Base-by-base conservation (phyloP, 2,329 filamentous ascomycete species). In the Magnaporthales sp. region DNA sequence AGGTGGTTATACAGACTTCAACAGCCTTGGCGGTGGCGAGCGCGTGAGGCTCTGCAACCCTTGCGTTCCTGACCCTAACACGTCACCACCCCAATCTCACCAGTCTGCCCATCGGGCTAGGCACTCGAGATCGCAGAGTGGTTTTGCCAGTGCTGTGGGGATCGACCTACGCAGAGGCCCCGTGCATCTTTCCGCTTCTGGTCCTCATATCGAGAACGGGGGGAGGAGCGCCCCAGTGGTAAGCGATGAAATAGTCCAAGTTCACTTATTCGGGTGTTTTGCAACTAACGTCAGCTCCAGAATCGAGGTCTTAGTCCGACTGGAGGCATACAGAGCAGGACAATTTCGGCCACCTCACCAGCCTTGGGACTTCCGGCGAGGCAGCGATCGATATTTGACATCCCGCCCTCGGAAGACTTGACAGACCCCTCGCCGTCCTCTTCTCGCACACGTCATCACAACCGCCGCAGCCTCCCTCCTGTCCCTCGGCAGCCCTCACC, bases 31-130 rank as follows among this genome's bases (percentile, higher is more conserved):
- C 4, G 85, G 85, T 19, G 85, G 85, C 29, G 84, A 86, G 71
- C 79, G 83, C 60, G 85, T 87, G 63, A 78, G 85, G 64, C 80
- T 88, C 13, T 88, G 85, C 75, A 87, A 87, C 70, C 85, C 85
- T 0, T 88, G 85, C 69, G 85, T 88, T 8, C 85, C 85, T 13
- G 85, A 87, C 68, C 85, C 85, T 6, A 87, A 87, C 71, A 86
- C 80, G 8, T 80, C 83, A 24, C 85, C 85, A 30, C 84, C 84
- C 7, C 79, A 80, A 67, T 77, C 79, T 26, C 79, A 79, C 29
- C 74, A 73, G 7, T 74, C 77, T 19, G 70, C 73, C 29, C 66
- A 51, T 15, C 73, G 73, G 26, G 68, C 75, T 26, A 58, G 76
- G 11, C 81, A 83, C 69, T 74, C 79, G 13, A 78, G 83, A 68